These are phyloP conservation scores for Ceratocystis eucalypticola DNA, from an alignment of 2,329 filamentous ascomycete genomes.

Conservation along the genomic window DNA sequence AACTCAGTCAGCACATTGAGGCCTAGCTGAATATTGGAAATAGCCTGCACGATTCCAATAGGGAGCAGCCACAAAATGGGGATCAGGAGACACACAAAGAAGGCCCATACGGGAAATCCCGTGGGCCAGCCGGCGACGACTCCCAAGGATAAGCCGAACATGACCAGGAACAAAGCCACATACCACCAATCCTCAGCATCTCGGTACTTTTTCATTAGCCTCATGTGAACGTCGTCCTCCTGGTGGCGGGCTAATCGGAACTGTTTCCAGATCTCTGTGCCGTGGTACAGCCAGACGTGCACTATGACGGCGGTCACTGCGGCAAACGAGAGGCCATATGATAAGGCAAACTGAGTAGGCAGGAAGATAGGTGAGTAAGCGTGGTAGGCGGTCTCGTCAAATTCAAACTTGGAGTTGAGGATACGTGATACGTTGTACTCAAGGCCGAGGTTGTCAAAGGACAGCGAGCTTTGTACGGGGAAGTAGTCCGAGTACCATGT, in stretches of 20 bases:
- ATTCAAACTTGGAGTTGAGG: slow-evolving; percentile 34
- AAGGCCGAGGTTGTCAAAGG: slow-evolving; percentile 43
- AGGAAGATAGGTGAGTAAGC: slow-evolving; percentile 49
- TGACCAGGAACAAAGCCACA: slow-evolving; percentile 36
- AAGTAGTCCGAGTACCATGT: slow-evolving; percentile 39
- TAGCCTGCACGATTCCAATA: slow-evolving; percentile 47
- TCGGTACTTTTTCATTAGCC: slow-evolving; percentile 47
- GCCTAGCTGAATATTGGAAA: slow-evolving; percentile 49
- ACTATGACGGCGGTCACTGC: slow-evolving; percentile 48
- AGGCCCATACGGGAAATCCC: slow-evolving; percentile 45
- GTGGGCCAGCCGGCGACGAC: slow-evolving; percentile 44
- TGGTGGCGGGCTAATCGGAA: slow-evolving; percentile 42
- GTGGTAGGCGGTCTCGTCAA: slow-evolving; percentile 39
- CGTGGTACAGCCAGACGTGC: slow-evolving; percentile 43
- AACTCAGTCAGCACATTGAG: slow-evolving; percentile 62
- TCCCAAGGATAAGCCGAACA: slow-evolving; percentile 41
- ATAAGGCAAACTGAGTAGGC: slow-evolving; percentile 45
- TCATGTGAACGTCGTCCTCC: slow-evolving; percentile 47
- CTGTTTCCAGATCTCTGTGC: slow-evolving; percentile 40
- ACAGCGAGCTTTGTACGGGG: slow-evolving; percentile 40
- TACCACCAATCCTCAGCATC: slow-evolving; percentile 50
- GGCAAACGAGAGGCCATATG: slow-evolving; percentile 54
- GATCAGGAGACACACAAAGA: slow-evolving; percentile 42
- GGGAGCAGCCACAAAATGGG: slow-evolving; percentile 47
- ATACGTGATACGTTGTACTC: slow-evolving; percentile 40